A percentile compares a stretch with the other conserved stretches of the same genome.
phyloP scores from a whole-genome alignment of 2,329 filamentous ascomycete genomes.

The Tolypocladium ovalisporum region DNA sequence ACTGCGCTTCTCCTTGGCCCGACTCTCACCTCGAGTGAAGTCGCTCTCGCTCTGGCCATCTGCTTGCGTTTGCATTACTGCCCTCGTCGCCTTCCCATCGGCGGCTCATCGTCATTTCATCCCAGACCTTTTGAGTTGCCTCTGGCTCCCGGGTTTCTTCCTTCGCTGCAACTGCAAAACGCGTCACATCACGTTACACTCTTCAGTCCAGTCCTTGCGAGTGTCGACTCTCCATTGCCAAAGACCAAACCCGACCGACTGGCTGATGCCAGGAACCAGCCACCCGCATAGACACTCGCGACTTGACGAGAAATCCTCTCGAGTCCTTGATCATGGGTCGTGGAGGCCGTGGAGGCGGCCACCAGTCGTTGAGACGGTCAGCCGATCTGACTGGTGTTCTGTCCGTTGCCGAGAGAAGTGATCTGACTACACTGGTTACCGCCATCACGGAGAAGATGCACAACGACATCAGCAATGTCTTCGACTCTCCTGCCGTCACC shows the following conservation, averaged over 20 bases:
- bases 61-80: background rate
- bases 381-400: conserved; percentile 41
- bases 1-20: background rate
- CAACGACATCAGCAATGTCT: conserved; percentile 38
- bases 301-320: background rate
- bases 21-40: background rate
- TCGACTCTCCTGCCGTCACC: conserved; percentile 33
- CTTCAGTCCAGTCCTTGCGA: background rate
- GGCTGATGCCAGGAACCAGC: background rate
- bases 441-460: conserved; percentile 45
- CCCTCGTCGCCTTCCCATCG: background rate
- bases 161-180: background rate
- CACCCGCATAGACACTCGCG: background rate
- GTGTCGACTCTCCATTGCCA: background rate
- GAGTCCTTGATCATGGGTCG: conserved; percentile 27
- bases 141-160: background rate
- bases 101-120: background rate
- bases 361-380: conserved; percentile 27
- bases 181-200: background rate
- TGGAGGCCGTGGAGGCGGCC: conserved; percentile 21
- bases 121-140: background rate
- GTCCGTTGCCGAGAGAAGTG: conserved; percentile 35
- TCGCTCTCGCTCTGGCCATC: background rate
- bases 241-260: background rate
- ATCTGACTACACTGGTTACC: conserved; percentile 39